phyloP scores from a whole-genome alignment of 1,139 yeast genomes.

The Arxiozyma slooffiae region DNA sequence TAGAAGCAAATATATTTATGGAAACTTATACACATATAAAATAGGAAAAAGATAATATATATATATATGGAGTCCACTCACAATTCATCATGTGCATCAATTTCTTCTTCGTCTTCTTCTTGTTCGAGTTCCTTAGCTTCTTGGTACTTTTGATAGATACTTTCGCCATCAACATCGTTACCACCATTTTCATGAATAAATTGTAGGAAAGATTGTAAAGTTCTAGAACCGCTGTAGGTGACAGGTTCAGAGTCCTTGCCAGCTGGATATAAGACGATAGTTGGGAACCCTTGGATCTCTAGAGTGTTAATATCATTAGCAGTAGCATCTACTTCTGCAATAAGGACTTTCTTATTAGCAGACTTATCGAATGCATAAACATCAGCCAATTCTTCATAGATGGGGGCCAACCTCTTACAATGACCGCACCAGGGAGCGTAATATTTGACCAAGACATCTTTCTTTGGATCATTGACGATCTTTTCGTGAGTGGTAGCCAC shows the following conservation, averaged over 20 bases:
- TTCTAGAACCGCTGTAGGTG: slow-evolving; percentile 61
- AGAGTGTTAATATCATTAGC: slow-evolving; percentile 70
- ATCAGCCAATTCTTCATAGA: slow-evolving; percentile 76
- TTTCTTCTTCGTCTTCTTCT: slow-evolving; percentile 14
- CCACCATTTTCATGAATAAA: slow-evolving; percentile 63
- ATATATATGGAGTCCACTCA: slow-evolving; percentile 3
- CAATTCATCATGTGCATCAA: slow-evolving; percentile 22
- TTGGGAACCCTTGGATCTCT: slow-evolving; percentile 85
- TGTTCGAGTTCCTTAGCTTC: slow-evolving; percentile 21
- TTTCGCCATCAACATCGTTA: slow-evolving; percentile 45
- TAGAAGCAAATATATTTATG: not conserved
- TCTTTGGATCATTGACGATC: slow-evolving; percentile 53
- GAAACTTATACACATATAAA: not conserved
- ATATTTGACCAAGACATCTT: slow-evolving; percentile 87
- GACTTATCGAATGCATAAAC: slow-evolving; percentile 43
- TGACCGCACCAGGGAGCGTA: slow-evolving; percentile 99
- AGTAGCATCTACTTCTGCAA: slow-evolving; percentile 87
- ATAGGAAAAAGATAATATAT: too few relatives aligned
- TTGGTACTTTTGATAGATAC: slow-evolving; percentile 32
- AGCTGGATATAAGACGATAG: slow-evolving; percentile 86
- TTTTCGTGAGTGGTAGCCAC: slow-evolving; percentile 80
- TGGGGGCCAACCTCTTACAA: slow-evolving; percentile 92
- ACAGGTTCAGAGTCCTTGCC: slow-evolving; percentile 68
- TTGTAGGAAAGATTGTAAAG: slow-evolving; percentile 56
- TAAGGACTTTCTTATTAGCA: slow-evolving; percentile 45